phyloP scores from a whole-genome alignment of 2,329 filamentous ascomycete species.

The Calonectria pteridis region DNA sequence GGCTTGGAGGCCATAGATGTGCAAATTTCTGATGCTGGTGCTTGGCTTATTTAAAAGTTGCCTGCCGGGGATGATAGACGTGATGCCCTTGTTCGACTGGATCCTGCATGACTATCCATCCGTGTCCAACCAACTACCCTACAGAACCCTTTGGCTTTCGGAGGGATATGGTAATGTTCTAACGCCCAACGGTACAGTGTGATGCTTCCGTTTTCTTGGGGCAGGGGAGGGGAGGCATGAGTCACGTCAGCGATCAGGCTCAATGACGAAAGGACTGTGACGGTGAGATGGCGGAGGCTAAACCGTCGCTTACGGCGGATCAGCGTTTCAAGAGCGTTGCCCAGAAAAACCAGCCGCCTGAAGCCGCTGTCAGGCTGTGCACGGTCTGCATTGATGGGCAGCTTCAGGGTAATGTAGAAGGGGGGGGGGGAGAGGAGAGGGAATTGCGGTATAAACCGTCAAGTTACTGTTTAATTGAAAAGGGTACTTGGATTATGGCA shows the following conservation, averaged over 20 bases:
- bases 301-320: slow-evolving; percentile 46
- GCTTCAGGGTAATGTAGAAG: slow-evolving; percentile 27
- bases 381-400: slow-evolving; percentile 25
- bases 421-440: slow-evolving; percentile 1
- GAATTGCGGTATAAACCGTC: not conserved
- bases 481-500: slow-evolving; percentile 4
- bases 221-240: not conserved
- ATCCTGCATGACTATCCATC: slow-evolving; percentile 11
- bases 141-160: not conserved
- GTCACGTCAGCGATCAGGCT: slow-evolving; percentile 27
- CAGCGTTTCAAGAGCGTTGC: slow-evolving; percentile 31
- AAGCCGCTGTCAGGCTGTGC: slow-evolving; percentile 20
- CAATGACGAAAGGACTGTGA: slow-evolving; percentile 37
- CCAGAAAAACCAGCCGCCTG: slow-evolving; percentile 3
- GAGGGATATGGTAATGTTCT: not conserved
- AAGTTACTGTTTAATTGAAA: slow-evolving; percentile 8
- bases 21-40: slow-evolving; percentile 15
- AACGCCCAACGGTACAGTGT: not conserved
- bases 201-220: not conserved
- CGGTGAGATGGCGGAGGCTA: slow-evolving; percentile 5
- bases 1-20: not conserved
- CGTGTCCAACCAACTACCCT: not conserved
- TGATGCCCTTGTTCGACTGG: not conserved
- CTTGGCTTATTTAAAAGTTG: slow-evolving; percentile 7
- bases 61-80: slow-evolving; percentile 18